A percentile compares a stretch with the other conserved stretches of the same genome.
These are phyloP conservation scores for Podaxis sp. DNA, from an alignment of 768 basidiomycete genomes.

Conservation along the genomic window DNA sequence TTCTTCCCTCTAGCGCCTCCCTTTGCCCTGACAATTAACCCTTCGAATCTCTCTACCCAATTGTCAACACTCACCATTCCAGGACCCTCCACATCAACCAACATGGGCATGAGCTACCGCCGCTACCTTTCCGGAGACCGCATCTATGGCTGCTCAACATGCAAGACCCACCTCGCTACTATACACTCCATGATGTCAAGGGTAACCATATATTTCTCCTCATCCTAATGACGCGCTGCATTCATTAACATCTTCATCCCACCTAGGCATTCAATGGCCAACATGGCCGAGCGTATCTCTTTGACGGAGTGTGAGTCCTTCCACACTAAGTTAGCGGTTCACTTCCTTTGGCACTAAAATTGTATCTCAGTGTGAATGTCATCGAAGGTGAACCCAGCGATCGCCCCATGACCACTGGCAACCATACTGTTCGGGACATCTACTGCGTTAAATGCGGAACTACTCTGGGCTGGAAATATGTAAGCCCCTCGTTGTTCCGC, in stretches of 20 bases:
- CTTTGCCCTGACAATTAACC: slow-evolving; percentile 12
- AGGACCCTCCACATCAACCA: slow-evolving; percentile 17
- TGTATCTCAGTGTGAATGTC: slow-evolving; percentile 73
- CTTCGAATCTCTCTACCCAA: slow-evolving; percentile 40
- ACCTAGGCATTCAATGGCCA: slow-evolving; percentile 93
- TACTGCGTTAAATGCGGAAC: slow-evolving; percentile 87
- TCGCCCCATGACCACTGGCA: slow-evolving; percentile 94
- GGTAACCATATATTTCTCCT: slow-evolving; percentile 37
- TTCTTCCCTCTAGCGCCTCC: slow-evolving; percentile 10
- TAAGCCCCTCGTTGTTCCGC: slow-evolving; percentile 31
- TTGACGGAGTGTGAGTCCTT: slow-evolving; percentile 81
- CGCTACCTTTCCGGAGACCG: slow-evolving; percentile 81
- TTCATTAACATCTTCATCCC: slow-evolving; percentile 1
- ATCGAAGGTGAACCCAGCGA: slow-evolving; percentile 87
- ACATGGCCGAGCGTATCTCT: slow-evolving; percentile 92
- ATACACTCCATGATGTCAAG: slow-evolving; percentile 89
- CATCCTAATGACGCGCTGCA: slow-evolving; percentile 7
- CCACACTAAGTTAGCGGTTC: background rate
- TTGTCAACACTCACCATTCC: slow-evolving; percentile 14
- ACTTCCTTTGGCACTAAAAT: slow-evolving; percentile 10
- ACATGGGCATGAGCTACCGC: slow-evolving; percentile 89
- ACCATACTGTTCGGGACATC: slow-evolving; percentile 95
- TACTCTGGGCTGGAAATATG: slow-evolving; percentile 98
- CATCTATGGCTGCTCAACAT: slow-evolving; percentile 83
- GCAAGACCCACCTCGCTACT: slow-evolving; percentile 89